phyloP scores from a whole-genome alignment of 225 moss, liverwort and hornwort species.

The Anthoceros angustus region DNA sequence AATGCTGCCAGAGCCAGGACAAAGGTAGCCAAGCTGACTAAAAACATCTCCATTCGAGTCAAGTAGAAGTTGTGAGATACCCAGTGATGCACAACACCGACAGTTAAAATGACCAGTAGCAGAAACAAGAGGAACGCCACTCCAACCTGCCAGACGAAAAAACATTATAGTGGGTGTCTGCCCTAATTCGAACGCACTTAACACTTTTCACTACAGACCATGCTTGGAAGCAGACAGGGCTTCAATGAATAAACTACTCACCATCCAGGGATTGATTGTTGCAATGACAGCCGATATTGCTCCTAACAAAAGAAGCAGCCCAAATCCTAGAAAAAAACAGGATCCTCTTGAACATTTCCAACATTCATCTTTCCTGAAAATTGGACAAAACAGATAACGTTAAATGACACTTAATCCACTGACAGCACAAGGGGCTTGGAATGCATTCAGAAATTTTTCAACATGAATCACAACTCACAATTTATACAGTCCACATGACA shows the following conservation, averaged over 20 bases:
- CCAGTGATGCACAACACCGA: slow-evolving; percentile 97
- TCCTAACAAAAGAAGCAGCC: slow-evolving; percentile 72
- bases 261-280: slow-evolving; percentile 98
- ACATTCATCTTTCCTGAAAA: slow-evolving; percentile 82
- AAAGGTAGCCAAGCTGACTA: slow-evolving; percentile 75
- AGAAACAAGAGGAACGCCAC: slow-evolving; percentile 81
- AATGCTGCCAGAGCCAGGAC: slow-evolving; percentile 92
- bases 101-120: slow-evolving; percentile 61
- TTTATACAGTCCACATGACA: slow-evolving; percentile 87
- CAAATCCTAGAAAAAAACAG: slow-evolving; percentile 73
- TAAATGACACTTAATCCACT: neutral
- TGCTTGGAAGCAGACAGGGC: too few relatives aligned
- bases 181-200: neutral
- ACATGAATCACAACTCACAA: slow-evolving; percentile 40
- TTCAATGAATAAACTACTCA: slow-evolving; percentile 17
- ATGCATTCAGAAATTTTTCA: neutral
- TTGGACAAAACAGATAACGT: neutral
- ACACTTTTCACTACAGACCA: neutral
- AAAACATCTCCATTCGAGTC: slow-evolving; percentile 75
- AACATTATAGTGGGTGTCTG: neutral
- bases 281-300: slow-evolving; percentile 91
- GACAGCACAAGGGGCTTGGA: neutral
- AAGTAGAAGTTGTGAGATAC: slow-evolving; percentile 98
- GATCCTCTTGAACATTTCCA: slow-evolving; percentile 84
- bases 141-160: slow-evolving; percentile 47